These are phyloP conservation scores for Raffaelea albimanens DNA, from an alignment of 2,329 filamentous ascomycete species.

Conservation along the genomic window DNA sequence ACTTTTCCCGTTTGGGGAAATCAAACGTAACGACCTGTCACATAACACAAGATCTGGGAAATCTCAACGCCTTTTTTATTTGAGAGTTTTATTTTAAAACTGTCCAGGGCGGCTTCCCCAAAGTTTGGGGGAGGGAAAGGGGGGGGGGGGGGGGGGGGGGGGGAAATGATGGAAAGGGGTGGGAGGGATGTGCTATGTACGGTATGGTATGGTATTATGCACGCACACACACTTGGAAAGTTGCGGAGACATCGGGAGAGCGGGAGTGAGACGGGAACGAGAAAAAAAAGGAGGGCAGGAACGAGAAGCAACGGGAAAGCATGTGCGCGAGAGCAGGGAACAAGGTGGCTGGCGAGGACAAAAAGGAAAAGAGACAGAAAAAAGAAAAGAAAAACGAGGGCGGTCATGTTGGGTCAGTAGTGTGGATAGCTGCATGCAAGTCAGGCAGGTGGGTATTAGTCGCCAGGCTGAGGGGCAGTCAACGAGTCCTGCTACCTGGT, in stretches of 20 bases:
- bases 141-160: not conserved
- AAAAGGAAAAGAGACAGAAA: not conserved
- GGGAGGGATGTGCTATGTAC: too few relatives aligned
- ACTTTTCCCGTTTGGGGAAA: constrained; percentile 17
- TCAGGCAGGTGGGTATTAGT: too few relatives aligned
- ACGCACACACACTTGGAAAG: too few relatives aligned
- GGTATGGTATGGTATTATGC: too few relatives aligned
- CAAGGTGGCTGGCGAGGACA: too few relatives aligned
- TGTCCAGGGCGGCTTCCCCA: not conserved
- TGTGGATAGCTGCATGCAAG: not conserved
- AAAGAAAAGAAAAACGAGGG: too few relatives aligned
- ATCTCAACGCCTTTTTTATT: constrained; percentile 15
- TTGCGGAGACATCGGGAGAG: not conserved
- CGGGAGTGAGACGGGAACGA: not conserved
- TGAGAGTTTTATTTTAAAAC: constrained; percentile 11
- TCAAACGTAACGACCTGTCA: constrained; percentile 33
- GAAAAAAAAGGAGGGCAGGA: not conserved
- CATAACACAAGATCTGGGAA: constrained; percentile 41
- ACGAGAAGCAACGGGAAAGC: not conserved
- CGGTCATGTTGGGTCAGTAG: too few relatives aligned
- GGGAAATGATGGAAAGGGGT: not conserved
- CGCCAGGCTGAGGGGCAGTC: too few relatives aligned
- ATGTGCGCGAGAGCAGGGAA: too few relatives aligned
- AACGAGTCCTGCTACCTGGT: not conserved
- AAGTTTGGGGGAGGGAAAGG: not conserved